These are phyloP conservation scores for Boletus coccyginus DNA, from an alignment of 768 basidiomycete genomes.

Conservation along the genomic window DNA sequence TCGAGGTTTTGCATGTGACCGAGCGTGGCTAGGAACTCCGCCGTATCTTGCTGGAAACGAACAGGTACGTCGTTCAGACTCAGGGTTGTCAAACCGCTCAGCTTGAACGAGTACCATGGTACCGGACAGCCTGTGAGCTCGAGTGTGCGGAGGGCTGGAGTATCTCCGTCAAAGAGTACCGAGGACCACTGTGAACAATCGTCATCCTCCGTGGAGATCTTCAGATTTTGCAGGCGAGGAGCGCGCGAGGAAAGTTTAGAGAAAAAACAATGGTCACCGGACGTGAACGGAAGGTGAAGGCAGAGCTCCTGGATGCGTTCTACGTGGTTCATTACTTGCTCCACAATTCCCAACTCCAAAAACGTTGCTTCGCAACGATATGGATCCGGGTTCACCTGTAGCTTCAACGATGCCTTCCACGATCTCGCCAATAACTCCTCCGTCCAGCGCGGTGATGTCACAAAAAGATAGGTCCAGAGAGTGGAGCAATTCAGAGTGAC, in stretches of 20 bases:
- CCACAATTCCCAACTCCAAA: background rate
- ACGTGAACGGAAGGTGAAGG: background rate
- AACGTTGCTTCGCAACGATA: no score
- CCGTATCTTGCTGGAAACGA: constrained; percentile 22
- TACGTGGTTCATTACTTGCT: background rate
- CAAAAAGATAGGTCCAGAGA: no score
- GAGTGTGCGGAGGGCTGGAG: constrained; percentile 1
- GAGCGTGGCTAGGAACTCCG: constrained; percentile 33
- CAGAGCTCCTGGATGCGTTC: background rate
- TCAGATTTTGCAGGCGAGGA: background rate
- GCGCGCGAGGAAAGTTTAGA: background rate
- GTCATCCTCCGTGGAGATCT: background rate
- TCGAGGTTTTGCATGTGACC: constrained; percentile 33
- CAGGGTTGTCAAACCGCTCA: constrained; percentile 33
- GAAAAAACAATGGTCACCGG: background rate
- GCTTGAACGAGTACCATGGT: background rate
- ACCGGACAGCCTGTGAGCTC: background rate
- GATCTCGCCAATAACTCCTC: constrained; percentile 28
- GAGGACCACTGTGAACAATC: background rate
- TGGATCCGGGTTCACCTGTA: background rate
- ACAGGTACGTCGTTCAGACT: constrained; percentile 25
- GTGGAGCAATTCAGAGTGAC: no score
- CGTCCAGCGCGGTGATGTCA: no score
- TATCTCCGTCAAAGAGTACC: background rate
- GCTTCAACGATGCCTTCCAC: constrained; percentile 32